phyloP scores from a whole-genome alignment of 495 filamentous ascomycete genomes.

The Penicillium cataractarum region DNA sequence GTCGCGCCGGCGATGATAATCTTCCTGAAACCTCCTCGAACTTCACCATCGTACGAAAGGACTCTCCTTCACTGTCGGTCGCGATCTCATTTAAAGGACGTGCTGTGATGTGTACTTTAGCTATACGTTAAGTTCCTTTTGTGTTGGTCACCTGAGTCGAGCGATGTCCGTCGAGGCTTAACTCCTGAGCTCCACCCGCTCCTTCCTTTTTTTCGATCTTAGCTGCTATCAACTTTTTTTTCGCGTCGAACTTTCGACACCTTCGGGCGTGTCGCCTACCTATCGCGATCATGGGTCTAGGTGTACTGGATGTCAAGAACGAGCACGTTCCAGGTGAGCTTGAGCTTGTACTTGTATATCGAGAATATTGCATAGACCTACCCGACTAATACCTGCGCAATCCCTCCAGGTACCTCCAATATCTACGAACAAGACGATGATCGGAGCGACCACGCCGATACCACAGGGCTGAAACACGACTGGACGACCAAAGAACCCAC shows the following conservation, averaged over 20 bases:
- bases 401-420: constrained; percentile 60
- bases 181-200: constrained; percentile 3
- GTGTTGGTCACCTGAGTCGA: constrained; percentile 8
- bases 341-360: too few relatives aligned
- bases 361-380: neutral
- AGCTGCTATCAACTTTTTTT: constrained; percentile 1
- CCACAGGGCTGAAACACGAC: constrained; percentile 70
- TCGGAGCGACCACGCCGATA: constrained; percentile 39
- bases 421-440: constrained; percentile 61
- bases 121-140: neutral
- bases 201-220: neutral
- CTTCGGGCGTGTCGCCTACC: neutral
- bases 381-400: constrained; percentile 1
- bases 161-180: constrained; percentile 1
- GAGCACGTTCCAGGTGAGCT: constrained; percentile 73
- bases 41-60: neutral
- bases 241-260: neutral
- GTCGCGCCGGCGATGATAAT: neutral
- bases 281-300: constrained; percentile 71
- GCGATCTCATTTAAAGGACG: constrained; percentile 2
- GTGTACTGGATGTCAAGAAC: constrained; percentile 66
- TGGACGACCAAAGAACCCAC: constrained; percentile 65
- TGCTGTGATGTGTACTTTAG: neutral
- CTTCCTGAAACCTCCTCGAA: neutral
- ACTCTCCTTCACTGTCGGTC: neutral